Conservation (phyloP, 352 stramenopile species). For the Blastocystis sp. region DNA sequence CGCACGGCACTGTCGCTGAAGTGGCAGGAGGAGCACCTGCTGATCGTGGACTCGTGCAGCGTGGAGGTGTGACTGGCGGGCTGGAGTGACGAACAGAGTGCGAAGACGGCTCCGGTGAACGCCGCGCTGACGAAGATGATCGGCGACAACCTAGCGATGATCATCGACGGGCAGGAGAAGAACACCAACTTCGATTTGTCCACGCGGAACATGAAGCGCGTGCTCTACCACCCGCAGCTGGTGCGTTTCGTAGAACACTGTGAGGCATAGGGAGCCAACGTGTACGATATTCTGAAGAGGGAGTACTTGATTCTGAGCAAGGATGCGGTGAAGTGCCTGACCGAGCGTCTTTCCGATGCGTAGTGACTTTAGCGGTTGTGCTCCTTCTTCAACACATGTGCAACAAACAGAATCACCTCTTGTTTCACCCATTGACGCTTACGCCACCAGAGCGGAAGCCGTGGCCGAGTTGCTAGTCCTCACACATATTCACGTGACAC, state of each 20-base stretch:
- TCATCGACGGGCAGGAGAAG: slow-evolving; percentile 74
- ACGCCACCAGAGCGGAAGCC: slow-evolving; percentile 95
- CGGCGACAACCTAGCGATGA: slow-evolving; percentile 69
- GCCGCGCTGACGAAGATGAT: slow-evolving; percentile 70
- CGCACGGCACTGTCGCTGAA: slow-evolving; percentile 77
- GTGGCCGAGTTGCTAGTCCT: slow-evolving; percentile 81
- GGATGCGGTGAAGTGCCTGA: slow-evolving; percentile 74
- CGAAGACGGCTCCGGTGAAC: slow-evolving; percentile 71
- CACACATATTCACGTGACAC: not conserved
- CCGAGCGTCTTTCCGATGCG: slow-evolving; percentile 60
- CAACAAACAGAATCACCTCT: not conserved
- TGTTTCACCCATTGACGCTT: slow-evolving; percentile 76
- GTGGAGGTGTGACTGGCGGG: slow-evolving; percentile 75
- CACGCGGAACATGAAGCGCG: slow-evolving; percentile 74
- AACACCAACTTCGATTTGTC: slow-evolving; percentile 76
- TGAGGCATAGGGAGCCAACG: slow-evolving; percentile 75
- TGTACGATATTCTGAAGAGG: slow-evolving; percentile 79
- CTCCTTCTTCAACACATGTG: slow-evolving; percentile 9
- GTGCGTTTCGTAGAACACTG: slow-evolving; percentile 73
- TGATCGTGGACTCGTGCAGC: slow-evolving; percentile 76
- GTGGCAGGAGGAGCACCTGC: slow-evolving; percentile 80
- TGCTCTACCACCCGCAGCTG: slow-evolving; percentile 65
- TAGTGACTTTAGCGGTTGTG: slow-evolving; percentile 64
- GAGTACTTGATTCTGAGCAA: slow-evolving; percentile 77
- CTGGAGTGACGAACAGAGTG: slow-evolving; percentile 71